Conservation (phyloP, 2,329 filamentous ascomycete species). For the Penicillium paneum region DNA sequence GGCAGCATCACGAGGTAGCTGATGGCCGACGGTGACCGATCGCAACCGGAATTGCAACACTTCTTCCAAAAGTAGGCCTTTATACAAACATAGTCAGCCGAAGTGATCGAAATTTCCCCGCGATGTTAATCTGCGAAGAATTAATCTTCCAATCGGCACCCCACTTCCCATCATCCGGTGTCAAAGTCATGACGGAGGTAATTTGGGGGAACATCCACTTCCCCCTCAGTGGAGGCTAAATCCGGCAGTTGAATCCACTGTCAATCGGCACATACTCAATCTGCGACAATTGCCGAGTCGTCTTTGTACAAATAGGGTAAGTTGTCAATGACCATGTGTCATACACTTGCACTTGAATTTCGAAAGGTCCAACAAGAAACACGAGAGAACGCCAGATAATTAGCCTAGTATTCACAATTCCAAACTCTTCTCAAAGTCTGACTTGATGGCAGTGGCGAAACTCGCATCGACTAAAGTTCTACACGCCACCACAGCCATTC, state of each 20-base stretch:
- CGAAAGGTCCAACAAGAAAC: background rate
- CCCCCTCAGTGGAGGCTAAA: conserved; percentile 1
- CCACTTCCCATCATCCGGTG: background rate
- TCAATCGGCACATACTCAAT: background rate
- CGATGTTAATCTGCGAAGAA: background rate
- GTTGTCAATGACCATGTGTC: background rate
- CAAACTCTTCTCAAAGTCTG: conserved; percentile 8
- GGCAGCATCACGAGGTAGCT: conserved; percentile 26
- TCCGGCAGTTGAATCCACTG: background rate
- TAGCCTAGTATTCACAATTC: background rate
- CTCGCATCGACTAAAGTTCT: conserved; percentile 10
- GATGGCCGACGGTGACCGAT: conserved; percentile 17
- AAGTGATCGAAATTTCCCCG: background rate
- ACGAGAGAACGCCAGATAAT: background rate
- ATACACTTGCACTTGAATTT: background rate
- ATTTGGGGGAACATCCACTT: conserved; percentile 1
- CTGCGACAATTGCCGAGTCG: background rate
- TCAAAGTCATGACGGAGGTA: background rate
- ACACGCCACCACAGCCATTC: conserved; percentile 19
- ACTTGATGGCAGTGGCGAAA: conserved; percentile 10
- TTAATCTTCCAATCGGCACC: background rate
- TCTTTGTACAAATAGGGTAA: background rate
- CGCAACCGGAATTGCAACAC: conserved; percentile 3
- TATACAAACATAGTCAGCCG: no score
- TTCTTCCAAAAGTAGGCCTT: background rate